Evolutionary conservation across 495 filamentous ascomycete species (phyloP).

Genomic region (Lophium mytilinum): DNA sequence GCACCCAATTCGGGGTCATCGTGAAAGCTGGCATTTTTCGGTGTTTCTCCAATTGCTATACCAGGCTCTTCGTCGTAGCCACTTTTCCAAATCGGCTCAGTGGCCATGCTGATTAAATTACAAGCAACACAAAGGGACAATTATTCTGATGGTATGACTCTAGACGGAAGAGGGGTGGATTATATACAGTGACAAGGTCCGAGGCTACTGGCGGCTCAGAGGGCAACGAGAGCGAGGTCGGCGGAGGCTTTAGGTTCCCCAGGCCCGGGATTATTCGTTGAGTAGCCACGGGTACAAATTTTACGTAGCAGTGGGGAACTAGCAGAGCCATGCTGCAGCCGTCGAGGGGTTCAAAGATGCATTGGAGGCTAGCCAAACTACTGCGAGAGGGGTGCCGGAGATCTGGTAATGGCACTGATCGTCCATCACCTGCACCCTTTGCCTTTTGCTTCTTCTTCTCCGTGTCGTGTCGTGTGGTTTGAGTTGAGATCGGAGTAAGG

Average conservation of each 20-base stretch:
- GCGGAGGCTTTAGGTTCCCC: neutral
- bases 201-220: neutral
- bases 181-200: neutral
- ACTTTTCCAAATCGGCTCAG: neutral
- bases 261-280: neutral
- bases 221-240: neutral
- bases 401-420: no score
- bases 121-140: neutral
- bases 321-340: no score
- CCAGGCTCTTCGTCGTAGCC: slow-evolving; percentile 3
- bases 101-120: neutral
- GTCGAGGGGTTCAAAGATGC: no score
- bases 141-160: no score
- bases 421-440: no score
- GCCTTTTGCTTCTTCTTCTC: no score
- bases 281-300: neutral
- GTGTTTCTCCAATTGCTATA: slow-evolving; percentile 1
- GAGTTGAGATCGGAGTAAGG: no score
- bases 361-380: no score
- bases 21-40: slow-evolving; percentile 17
- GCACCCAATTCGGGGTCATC: slow-evolving; percentile 34
- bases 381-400: no score
- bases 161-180: no score
- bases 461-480: no score
- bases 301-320: neutral